phyloP scores from a whole-genome alignment of 2,329 filamentous ascomycete genomes.

The Ceratocystis alfenasii region DNA sequence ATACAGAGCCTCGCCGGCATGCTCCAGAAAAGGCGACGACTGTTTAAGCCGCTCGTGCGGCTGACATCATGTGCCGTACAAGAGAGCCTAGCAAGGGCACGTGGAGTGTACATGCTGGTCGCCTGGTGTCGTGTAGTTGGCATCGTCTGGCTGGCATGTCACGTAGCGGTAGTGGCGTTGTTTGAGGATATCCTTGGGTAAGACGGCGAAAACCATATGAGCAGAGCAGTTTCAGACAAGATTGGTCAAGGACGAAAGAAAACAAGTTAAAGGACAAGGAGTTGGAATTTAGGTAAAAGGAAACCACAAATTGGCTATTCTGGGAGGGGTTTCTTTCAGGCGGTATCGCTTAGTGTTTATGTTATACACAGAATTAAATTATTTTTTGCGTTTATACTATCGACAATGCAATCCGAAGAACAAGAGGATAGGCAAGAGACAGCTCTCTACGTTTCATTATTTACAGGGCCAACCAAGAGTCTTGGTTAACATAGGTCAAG shows the following conservation, averaged over 20 bases:
- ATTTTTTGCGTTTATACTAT: neutral
- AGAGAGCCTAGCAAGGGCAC: neutral
- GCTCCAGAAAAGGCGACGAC: slow-evolving; percentile 10
- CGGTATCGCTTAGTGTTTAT: neutral
- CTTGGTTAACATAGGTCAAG: no score
- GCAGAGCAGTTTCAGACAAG: no score
- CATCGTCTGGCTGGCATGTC: slow-evolving; percentile 16
- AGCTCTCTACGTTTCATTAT: no score
- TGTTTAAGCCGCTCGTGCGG: slow-evolving; percentile 5
- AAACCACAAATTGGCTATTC: neutral
- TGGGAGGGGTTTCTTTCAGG: neutral
- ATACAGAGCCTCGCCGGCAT: slow-evolving; percentile 18
- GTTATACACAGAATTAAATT: neutral
- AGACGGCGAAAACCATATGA: neutral
- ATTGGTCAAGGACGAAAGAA: no score
- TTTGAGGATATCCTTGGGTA: slow-evolving; percentile 11
- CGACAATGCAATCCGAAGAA: neutral
- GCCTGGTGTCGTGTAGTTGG: slow-evolving; percentile 4
- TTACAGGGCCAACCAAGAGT: no score
- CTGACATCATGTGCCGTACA: slow-evolving; percentile 11
- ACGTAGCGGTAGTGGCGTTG: neutral
- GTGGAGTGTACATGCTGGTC: neutral
- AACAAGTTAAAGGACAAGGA: no score
- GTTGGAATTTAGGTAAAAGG: no score
- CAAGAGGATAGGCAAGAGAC: neutral